These are phyloP conservation scores for Tripterygium wilfordii DNA, from an alignment of 177 flowering plant species.

Conservation along the genomic window DNA sequence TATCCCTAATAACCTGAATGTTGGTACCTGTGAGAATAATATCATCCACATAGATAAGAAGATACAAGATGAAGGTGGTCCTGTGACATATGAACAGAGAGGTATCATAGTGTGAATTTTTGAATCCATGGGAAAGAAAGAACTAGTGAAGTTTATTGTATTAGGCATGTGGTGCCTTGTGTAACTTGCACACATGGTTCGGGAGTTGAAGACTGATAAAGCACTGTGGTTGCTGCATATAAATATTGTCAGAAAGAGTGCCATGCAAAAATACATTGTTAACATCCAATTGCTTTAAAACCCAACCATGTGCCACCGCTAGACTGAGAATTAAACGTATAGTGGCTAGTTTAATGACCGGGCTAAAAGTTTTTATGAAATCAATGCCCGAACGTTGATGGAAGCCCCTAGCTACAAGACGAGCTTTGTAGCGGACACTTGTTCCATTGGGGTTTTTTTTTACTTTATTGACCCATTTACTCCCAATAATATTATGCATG, in stretches of 20 bases:
- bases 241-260: neutral
- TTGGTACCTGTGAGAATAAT: too few relatives aligned
- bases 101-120: neutral
- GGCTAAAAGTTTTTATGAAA: neutral
- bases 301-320: neutral
- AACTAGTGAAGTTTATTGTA: neutral
- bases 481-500: neutral
- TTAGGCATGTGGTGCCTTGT: neutral
- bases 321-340: neutral
- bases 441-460: neutral
- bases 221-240: neutral
- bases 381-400: neutral
- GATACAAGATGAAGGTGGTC: neutral
- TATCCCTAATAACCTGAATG: too few relatives aligned
- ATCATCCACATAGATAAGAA: slow-evolving; percentile 1
- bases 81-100: neutral
- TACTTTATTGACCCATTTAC: neutral
- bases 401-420: too few relatives aligned
- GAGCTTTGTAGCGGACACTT: neutral
- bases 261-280: slow-evolving; percentile 2
- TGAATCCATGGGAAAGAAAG: neutral
- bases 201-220: neutral
- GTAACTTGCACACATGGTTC: neutral
- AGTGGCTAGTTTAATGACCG: neutral
- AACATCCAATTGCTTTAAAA: neutral